A percentile compares a stretch with the other conserved stretches of the same genome.
These are phyloP conservation scores for Fusarium acutatum DNA, from an alignment of 2,329 filamentous ascomycete genomes.

Conservation along the genomic window DNA sequence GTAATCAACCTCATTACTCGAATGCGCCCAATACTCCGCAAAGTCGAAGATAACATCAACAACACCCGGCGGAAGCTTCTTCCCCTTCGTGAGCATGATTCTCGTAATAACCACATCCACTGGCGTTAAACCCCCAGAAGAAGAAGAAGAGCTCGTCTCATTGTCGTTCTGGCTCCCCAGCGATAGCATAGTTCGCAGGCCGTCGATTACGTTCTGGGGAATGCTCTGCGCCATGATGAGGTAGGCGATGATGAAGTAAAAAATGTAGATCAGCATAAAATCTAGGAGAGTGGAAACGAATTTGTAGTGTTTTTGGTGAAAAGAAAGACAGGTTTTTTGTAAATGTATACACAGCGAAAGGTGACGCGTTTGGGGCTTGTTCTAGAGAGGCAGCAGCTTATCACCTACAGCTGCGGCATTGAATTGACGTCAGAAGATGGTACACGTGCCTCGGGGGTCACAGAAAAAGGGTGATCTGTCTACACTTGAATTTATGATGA, in stretches of 20 bases:
- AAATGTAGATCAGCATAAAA: conserved; percentile 27
- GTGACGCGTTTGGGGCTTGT: conserved; percentile 30
- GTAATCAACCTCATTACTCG: conserved; percentile 47
- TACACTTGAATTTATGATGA: neutral
- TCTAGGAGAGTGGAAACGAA: neutral
- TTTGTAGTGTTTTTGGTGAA: neutral
- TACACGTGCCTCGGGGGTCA: neutral
- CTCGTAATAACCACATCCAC: conserved; percentile 61
- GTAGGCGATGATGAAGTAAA: conserved; percentile 17
- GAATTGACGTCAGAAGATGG: conserved; percentile 25
- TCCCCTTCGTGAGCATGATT: conserved; percentile 54
- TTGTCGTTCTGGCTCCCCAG: neutral
- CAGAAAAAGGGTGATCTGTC: neutral
- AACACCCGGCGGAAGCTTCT: conserved; percentile 62
- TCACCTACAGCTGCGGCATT: neutral
- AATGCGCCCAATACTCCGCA: conserved; percentile 71
- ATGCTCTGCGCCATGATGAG: conserved; percentile 43
- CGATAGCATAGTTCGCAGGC: conserved; percentile 22
- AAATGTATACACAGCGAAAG: conserved; percentile 1
- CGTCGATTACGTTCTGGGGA: conserved; percentile 32
- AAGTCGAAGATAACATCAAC: conserved; percentile 65
- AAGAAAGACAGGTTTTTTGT: neutral
- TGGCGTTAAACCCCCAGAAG: conserved; percentile 48
- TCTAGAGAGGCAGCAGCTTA: conserved; percentile 23
- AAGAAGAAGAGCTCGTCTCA: neutral